Conservation (phyloP, 2,329 filamentous ascomycete species). For the Penicillium sp. region DNA sequence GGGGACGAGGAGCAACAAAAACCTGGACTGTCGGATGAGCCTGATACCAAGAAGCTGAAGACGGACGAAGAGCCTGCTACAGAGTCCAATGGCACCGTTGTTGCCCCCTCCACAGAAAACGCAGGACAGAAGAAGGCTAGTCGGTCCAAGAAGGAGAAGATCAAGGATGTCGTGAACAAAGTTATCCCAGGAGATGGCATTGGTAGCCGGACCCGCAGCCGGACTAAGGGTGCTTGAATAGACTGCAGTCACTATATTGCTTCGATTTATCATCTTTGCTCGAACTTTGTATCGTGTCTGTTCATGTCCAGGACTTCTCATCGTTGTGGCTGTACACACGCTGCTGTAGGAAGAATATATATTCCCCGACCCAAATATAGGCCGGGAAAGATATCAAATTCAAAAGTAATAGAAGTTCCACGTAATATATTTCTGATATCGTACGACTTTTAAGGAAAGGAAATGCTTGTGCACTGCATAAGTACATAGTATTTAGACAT, state of each 20-base stretch:
- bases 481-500: not conserved
- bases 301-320: not conserved
- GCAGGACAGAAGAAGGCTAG: conserved; percentile 31
- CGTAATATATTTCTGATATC: not conserved
- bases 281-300: not conserved
- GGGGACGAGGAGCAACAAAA: conserved; percentile 16
- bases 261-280: not conserved
- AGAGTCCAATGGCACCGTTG: conserved; percentile 17
- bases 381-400: not conserved
- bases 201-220: conserved; percentile 41
- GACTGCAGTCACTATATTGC: not conserved
- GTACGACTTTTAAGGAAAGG: not conserved
- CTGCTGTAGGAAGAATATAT: not conserved
- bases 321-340: not conserved
- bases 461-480: not conserved
- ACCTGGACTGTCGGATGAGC: conserved; percentile 17
- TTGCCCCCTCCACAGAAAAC: conserved; percentile 15
- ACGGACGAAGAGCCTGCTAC: conserved; percentile 11
- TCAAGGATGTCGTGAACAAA: conserved; percentile 29
- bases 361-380: not conserved
- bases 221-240: conserved; percentile 30
- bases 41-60: conserved; percentile 38
- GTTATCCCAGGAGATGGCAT: conserved; percentile 32
- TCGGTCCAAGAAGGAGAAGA: conserved; percentile 33
- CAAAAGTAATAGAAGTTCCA: not conserved